Evolutionary conservation across 805 yeast species (phyloP).

Genomic region (Wickerhamomyces sydowiorum): DNA sequence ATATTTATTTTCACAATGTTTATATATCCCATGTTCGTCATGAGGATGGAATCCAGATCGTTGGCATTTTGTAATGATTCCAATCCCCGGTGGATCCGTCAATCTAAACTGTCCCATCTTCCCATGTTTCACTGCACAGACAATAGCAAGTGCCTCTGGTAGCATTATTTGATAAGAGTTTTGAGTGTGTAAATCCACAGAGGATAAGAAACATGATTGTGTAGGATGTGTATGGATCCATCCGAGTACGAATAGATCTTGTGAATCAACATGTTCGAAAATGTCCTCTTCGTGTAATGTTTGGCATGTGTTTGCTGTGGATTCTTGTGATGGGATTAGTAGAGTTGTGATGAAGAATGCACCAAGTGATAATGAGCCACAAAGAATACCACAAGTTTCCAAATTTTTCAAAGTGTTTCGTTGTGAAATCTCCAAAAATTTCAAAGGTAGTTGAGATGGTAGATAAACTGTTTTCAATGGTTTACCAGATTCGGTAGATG

Average conservation of each 20-base stretch:
- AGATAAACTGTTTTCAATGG: slow-evolving; percentile 48
- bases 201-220: slow-evolving; percentile 62
- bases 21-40: slow-evolving; percentile 43
- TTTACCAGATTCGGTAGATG: slow-evolving; percentile 49
- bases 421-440: slow-evolving; percentile 41
- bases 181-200: slow-evolving; percentile 65
- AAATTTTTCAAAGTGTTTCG: slow-evolving; percentile 43
- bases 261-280: slow-evolving; percentile 48
- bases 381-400: slow-evolving; percentile 64
- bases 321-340: slow-evolving; percentile 57
- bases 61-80: slow-evolving; percentile 45
- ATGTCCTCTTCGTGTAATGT: slow-evolving; percentile 55
- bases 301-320: slow-evolving; percentile 57
- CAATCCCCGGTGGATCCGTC: slow-evolving; percentile 62
- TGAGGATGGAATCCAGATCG: slow-evolving; percentile 58
- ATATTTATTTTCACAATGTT: slow-evolving; percentile 32
- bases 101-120: slow-evolving; percentile 52
- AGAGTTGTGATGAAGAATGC: slow-evolving; percentile 60
- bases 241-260: slow-evolving; percentile 58
- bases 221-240: slow-evolving; percentile 78
- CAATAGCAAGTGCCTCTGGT: slow-evolving; percentile 64
- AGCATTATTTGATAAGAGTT: slow-evolving; percentile 64
- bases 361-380: slow-evolving; percentile 55
- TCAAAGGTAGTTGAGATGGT: slow-evolving; percentile 36
- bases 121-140: slow-evolving; percentile 47